These are phyloP conservation scores for Alternaria arbusti DNA, from an alignment of 2,329 filamentous ascomycete genomes.

Conservation along the genomic window DNA sequence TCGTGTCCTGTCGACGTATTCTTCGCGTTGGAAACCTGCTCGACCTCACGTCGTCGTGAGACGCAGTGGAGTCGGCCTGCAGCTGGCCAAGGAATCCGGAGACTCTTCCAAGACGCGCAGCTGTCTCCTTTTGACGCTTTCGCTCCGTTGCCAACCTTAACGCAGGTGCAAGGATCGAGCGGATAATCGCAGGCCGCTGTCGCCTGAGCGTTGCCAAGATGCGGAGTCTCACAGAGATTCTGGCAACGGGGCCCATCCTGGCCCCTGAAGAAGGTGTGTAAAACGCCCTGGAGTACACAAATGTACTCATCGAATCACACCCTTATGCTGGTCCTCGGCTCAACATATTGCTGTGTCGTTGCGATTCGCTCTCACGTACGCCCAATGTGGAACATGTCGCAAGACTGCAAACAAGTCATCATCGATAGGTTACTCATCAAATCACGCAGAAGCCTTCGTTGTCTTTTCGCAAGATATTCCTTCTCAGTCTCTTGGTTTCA, in stretches of 20 bases:
- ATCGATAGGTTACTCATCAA: conserved; percentile 17
- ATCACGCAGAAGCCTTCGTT: conserved; percentile 76
- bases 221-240: conserved; percentile 30
- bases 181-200: conserved; percentile 4
- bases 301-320: conserved; percentile 17
- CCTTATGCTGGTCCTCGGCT: conserved; percentile 19
- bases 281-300: background rate
- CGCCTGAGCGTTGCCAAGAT: conserved; percentile 13
- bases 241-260: conserved; percentile 58
- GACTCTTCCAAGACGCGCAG: conserved; percentile 6
- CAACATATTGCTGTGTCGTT: conserved; percentile 15
- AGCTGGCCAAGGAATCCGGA: conserved; percentile 11
- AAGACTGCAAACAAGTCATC: background rate
- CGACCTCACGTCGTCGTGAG: background rate
- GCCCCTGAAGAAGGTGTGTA: conserved; percentile 66
- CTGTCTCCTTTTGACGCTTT: background rate
- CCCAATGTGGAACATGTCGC: background rate
- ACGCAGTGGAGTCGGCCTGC: background rate
- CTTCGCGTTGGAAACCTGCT: background rate
- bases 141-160: conserved; percentile 3
- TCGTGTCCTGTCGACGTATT: background rate
- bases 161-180: conserved; percentile 5
- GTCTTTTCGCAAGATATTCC: conserved; percentile 80
- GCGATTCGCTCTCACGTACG: conserved; percentile 24
- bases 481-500: conserved; percentile 74